Evolutionary conservation across 2,329 filamentous ascomycete genomes (phyloP), one percentile per base, ranked within the genome.

Genomic region (Hypoxylon rubiginosum): DNA sequence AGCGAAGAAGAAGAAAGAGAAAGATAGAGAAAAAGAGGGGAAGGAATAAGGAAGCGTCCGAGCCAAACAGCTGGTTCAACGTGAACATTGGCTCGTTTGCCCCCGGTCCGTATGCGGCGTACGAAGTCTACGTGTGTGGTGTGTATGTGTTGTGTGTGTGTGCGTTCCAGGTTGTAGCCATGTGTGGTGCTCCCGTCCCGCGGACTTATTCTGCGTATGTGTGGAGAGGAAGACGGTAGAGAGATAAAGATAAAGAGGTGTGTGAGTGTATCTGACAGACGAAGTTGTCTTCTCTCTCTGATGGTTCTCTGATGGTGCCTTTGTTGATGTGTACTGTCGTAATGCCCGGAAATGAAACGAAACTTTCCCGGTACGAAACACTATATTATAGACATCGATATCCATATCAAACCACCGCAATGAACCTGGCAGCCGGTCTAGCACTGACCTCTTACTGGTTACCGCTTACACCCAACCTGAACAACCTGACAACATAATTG

Each of bases 381-480:
- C 46, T 69, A 67, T 69, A 69, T 65, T 65, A 69, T 69, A 69
- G 67, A 67, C 67, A 41, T 69, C 58, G 58, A 69, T 69, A n/a
- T 58, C 60, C 58, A 69, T 69, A 69, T 69, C 64, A 66, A 66
- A 68, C 49, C 56, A 59, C 58, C 51, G 17, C 34, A 58, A 61
- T 46, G 41, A 70, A 68, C 62, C 64, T 30, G 53, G 61, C 28
- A 63, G 64, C 65, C 21, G 59, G 43, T 50, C 62, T 62, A 66
- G 65, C 65, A 67, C 67, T 65, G 58, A 58, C 58, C 64, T 66
- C 62, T 62, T 64, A 64, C 56, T 68, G 62, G 62, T 62, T 64
- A 45, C 58, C 59, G 59, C 62, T 70, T 61, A 70, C 57, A 63
- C 62, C 67, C 32, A 62, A 52, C 32, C 32, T 15, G 32, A 32